phyloP scores from a whole-genome alignment of 176 grass and related monocot species.

The Poa pratensis region DNA sequence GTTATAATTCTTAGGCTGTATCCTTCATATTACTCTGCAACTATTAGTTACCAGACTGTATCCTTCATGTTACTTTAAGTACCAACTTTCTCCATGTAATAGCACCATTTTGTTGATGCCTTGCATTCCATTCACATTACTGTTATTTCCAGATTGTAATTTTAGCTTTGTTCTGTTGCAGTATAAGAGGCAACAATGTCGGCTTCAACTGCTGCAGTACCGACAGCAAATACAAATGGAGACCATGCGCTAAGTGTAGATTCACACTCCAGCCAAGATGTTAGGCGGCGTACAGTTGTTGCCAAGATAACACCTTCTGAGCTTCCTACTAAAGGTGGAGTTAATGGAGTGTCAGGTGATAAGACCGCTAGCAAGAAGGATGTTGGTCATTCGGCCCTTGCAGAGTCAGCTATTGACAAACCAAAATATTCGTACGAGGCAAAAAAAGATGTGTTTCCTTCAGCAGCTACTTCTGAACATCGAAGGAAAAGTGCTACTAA shows the following conservation, averaged over 20 bases:
- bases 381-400: slow-evolving; percentile 51
- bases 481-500: slow-evolving; percentile 56
- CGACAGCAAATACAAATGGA: slow-evolving; percentile 50
- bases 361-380: slow-evolving; percentile 54
- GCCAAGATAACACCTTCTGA: slow-evolving; percentile 51
- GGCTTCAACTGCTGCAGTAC: slow-evolving; percentile 63
- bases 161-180: slow-evolving; percentile 13
- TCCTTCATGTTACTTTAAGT: no score
- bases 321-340: slow-evolving; percentile 41
- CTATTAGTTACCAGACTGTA: background rate
- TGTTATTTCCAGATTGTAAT: background rate
- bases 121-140: slow-evolving; percentile 35
- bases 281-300: slow-evolving; percentile 55
- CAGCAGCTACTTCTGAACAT: slow-evolving; percentile 39
- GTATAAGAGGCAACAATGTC: slow-evolving; percentile 55
- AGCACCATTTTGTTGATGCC: slow-evolving; percentile 19
- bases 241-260: slow-evolving; percentile 68
- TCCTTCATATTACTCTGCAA: slow-evolving; percentile 12
- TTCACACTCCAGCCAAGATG: slow-evolving; percentile 67
- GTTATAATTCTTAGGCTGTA: background rate
- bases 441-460: slow-evolving; percentile 48
- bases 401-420: slow-evolving; percentile 58
- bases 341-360: slow-evolving; percentile 42
- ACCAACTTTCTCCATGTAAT: slow-evolving; percentile 4
- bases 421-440: slow-evolving; percentile 46